Evolutionary conservation across 371 early-diverging fungal genomes (phyloP), one percentile per base, ranked within the genome.

Genomic region (Syncephalastrum contaminatum): DNA sequence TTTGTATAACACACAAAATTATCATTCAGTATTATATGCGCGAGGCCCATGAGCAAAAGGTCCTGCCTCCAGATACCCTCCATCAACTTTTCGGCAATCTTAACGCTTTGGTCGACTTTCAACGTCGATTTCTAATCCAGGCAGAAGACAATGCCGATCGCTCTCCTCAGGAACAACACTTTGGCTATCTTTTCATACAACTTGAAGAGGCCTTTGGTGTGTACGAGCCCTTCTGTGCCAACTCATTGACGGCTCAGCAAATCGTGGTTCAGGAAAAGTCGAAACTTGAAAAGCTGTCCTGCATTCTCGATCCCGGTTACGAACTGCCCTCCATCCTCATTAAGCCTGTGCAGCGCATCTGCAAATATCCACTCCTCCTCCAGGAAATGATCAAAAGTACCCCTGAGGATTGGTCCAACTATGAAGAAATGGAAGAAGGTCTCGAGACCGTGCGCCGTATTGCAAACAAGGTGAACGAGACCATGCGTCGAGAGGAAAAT

Each of bases 281-380:
- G 25, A 78, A 77, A 47, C 62, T 84, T 12, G 72, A 80, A 51
- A 75, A 72, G 52, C 63, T 90, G 58, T 60, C 77, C 6, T 76
- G 85, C 59, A 67, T 93, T 30, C 77, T 94, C 60, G 93, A 94
- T 27, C 93, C 96, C 5, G 78, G 76, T 22, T 88, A 89, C 50
- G 93, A 88, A 56, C 77, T 98, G 51, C 95, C 89, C 8, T 90
- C 94, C 16, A 86, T 92, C 73, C 79, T 99, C 39, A 96, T 99
- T 72, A 94, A 95, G 66, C 99, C 99, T 0, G 88, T 98, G 4
- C 98, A 99, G 70, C 84, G 99, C 45, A 85, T 98, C 43, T 95
- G 96, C 82, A 95, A 93, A 72, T 99, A 98, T 69, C 94, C 95
- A 18, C 72, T 96, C 18, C 81, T 96, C 39, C 70, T 98, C 59